Percentiles rank a stretch among this genome's conserved stretches.
Conservation (phyloP, 148 eudicot species). For the Heliamphora exappendiculata region DNA sequence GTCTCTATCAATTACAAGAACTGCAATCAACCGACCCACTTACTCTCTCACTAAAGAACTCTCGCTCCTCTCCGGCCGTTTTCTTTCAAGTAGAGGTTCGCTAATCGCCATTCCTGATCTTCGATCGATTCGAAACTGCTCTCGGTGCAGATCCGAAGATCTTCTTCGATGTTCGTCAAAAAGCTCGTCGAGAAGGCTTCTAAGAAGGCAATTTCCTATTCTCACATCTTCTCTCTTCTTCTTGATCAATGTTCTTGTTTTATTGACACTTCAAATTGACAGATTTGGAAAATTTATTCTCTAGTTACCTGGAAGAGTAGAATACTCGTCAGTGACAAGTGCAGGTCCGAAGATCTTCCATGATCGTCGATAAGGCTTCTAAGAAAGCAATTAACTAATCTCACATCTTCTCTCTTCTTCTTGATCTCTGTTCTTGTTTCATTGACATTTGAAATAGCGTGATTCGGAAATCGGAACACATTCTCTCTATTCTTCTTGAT, state of each 20-base stretch:
- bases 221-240: neutral
- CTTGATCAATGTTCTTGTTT: neutral
- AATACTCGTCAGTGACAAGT: neutral
- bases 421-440: neutral
- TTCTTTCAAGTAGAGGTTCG: slow-evolving; percentile 8
- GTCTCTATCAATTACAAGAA: slow-evolving; percentile 10
- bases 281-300: too few species aligned
- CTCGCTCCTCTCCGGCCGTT: slow-evolving; percentile 19
- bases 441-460: neutral
- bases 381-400: too few species aligned
- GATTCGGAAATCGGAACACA: neutral
- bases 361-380: too few species aligned
- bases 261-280: neutral
- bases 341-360: too few species aligned
- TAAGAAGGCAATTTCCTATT: slow-evolving; percentile 31
- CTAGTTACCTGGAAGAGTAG: neutral
- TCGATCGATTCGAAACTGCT: neutral
- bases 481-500: neutral
- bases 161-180: slow-evolving; percentile 32
- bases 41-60: neutral
- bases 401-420: too few species aligned
- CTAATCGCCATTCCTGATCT: neutral
- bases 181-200: slow-evolving; percentile 47
- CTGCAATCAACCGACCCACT: slow-evolving; percentile 21
- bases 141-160: slow-evolving; percentile 1